phyloP scores from a whole-genome alignment of 1,284 basidiomycete genomes.

The Neonothopanus nambi region DNA sequence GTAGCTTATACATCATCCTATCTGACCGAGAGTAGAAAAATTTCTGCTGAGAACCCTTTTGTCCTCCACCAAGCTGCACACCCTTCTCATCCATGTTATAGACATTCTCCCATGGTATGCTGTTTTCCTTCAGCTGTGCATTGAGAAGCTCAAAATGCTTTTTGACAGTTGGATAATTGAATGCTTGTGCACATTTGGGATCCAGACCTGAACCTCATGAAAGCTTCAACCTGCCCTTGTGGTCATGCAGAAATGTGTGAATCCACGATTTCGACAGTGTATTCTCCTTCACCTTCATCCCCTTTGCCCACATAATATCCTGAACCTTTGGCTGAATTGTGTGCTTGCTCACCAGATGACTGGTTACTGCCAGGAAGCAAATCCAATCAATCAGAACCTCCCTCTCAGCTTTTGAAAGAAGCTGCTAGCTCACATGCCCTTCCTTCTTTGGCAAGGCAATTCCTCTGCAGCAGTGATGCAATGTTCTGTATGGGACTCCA shows the following conservation, averaged over 20 bases:
- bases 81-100: slow-evolving; percentile 33
- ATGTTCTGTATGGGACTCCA: slow-evolving; percentile 3
- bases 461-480: neutral
- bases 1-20: slow-evolving; percentile 18
- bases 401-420: neutral
- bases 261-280: neutral
- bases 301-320: neutral
- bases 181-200: slow-evolving; percentile 20
- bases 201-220: slow-evolving; percentile 24
- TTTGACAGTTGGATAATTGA: slow-evolving; percentile 21
- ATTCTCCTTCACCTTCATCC: neutral
- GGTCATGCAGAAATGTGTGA: neutral
- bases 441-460: neutral
- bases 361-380: neutral
- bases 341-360: neutral
- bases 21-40: slow-evolving; percentile 2
- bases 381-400: slow-evolving; percentile 10
- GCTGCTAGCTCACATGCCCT: neutral
- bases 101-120: slow-evolving; percentile 25
- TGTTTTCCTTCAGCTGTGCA: slow-evolving; percentile 12
- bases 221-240: slow-evolving; percentile 20
- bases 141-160: slow-evolving; percentile 16
- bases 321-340: neutral
- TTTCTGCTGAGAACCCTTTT: slow-evolving; percentile 1
- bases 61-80: slow-evolving; percentile 23